A percentile compares a stretch with the other conserved stretches of the same genome.
These are phyloP conservation scores for Polyplosphaeria fusca DNA, from an alignment of 495 filamentous ascomycete genomes.

Conservation along the genomic window DNA sequence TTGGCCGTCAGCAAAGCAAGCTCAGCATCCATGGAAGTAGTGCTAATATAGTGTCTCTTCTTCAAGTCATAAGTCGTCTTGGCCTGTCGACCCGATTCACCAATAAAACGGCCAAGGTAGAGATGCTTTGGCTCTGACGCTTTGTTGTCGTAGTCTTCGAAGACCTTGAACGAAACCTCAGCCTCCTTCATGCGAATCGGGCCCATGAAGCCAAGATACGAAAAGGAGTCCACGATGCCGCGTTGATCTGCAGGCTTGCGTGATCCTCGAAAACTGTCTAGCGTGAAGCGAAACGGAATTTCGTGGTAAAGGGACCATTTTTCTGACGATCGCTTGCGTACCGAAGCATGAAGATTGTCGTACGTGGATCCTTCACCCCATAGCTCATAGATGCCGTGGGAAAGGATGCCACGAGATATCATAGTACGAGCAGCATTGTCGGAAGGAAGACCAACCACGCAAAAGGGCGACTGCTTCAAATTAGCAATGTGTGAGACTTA, in stretches of 20 bases:
- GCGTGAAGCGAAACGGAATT: slow-evolving; percentile 71
- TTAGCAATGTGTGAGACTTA: slow-evolving; percentile 5
- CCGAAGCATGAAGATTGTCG: slow-evolving; percentile 61
- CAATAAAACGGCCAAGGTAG: slow-evolving; percentile 70
- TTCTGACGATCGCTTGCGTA: slow-evolving; percentile 35
- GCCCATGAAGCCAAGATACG: slow-evolving; percentile 72
- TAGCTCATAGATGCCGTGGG: slow-evolving; percentile 78
- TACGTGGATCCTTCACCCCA: slow-evolving; percentile 75
- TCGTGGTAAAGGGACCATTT: slow-evolving; percentile 60
- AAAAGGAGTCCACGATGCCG: slow-evolving; percentile 74
- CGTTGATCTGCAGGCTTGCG: slow-evolving; percentile 57
- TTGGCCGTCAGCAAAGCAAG: slow-evolving; percentile 90
- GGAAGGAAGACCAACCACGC: slow-evolving; percentile 67
- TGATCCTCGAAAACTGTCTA: slow-evolving; percentile 74
- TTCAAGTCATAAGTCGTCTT: slow-evolving; percentile 81
- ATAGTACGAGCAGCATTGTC: slow-evolving; percentile 62
- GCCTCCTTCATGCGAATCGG: slow-evolving; percentile 69
- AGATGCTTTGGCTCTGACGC: slow-evolving; percentile 56
- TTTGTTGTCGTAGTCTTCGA: slow-evolving; percentile 70
- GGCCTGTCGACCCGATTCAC: slow-evolving; percentile 58
- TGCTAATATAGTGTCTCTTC: slow-evolving; percentile 87
- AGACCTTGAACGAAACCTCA: slow-evolving; percentile 69
- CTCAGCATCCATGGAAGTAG: slow-evolving; percentile 95
- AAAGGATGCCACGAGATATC: slow-evolving; percentile 72
- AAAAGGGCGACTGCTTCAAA: slow-evolving; percentile 96